Evolutionary conservation across 805 yeast genomes (phyloP).

Genomic region (Allodekkera sacchari): DNA sequence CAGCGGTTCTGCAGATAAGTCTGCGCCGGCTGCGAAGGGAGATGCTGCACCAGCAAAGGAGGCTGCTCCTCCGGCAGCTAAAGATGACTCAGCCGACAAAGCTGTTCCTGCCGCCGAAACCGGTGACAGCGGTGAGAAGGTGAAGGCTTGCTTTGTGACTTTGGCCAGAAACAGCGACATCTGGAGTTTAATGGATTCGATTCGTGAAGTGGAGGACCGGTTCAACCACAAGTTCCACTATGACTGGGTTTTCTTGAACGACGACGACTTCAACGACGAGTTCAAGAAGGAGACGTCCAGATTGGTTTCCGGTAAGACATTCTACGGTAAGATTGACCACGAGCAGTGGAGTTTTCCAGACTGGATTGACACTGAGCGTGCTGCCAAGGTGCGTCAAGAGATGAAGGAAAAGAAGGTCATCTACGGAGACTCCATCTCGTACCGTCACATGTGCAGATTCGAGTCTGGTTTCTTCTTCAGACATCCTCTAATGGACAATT

Average conservation of each 20-base stretch:
- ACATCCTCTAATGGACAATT: slow-evolving; percentile 66
- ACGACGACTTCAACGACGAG: slow-evolving; percentile 74
- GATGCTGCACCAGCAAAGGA: neutral
- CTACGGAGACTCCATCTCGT: slow-evolving; percentile 59
- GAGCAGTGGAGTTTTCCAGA: slow-evolving; percentile 86
- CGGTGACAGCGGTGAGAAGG: slow-evolving; percentile 26
- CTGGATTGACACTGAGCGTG: slow-evolving; percentile 67
- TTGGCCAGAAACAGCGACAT: slow-evolving; percentile 73
- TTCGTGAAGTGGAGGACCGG: slow-evolving; percentile 78
- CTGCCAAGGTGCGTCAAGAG: slow-evolving; percentile 45
- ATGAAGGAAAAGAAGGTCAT: slow-evolving; percentile 46
- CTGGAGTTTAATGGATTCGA: slow-evolving; percentile 51
- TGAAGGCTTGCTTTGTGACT: slow-evolving; percentile 74
- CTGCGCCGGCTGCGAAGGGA: neutral
- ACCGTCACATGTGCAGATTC: slow-evolving; percentile 88
- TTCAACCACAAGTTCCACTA: slow-evolving; percentile 75
- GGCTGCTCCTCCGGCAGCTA: slow-evolving; percentile 3
- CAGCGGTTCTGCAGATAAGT: neutral
- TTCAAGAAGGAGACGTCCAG: slow-evolving; percentile 62
- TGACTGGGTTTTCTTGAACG: slow-evolving; percentile 95
- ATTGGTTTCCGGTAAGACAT: slow-evolving; percentile 66
- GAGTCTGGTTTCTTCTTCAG: slow-evolving; percentile 86
- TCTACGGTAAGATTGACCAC: slow-evolving; percentile 72
- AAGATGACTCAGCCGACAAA: slow-evolving; percentile 4
- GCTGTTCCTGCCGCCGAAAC: slow-evolving; percentile 9